Base-by-base conservation (phyloP, 2,329 filamentous ascomycete genomes). In the Sphaerulina vaccinii region DNA sequence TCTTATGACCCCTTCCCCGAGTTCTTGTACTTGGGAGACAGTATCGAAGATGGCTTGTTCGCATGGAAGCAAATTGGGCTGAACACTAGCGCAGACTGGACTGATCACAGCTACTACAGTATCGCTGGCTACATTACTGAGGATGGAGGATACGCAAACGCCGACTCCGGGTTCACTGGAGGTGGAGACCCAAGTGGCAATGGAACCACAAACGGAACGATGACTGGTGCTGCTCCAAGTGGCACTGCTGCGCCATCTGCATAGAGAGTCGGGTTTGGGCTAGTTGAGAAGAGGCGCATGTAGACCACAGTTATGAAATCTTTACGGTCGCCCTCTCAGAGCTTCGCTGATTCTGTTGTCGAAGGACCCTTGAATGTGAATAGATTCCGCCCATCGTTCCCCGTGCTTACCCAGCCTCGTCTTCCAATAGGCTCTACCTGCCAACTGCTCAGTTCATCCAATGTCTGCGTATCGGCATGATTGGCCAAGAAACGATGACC, bases 401-500 rank as follows among this genome's bases (percentile, higher is more conserved):
- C 60, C 1, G 24, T 60, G 51, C 56, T 68, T 2, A 82, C 78
- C 62, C 68, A 72, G 1, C 79, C 79, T 8, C 46, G 64, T 54
- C 70, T 70, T 2, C 79, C 79, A 47, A 82, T 72, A 8, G 73
- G 73, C 61, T 83, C 79, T 3, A 66, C 67, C 0, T 61, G 59
- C 11, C 61, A 68, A 49, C 72, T 75, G 0, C 71, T 69, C 52
- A 83, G 68, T 29, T 72, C 65, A 19, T 64, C 58, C 54, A 83
- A 58, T 1, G 79, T 81, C 9, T 57, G 58, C 19, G 73, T 73
- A 66, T 82, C 77, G 0, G 68, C 78, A 63, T 81, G 73, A 56
- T 84, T 84, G 1, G 81, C 80, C 3, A 84, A 53, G 56, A 84
- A 82, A 0, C 81, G 71, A 48, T 74, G 69, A 1, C 71, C 71